Base-by-base conservation (phyloP, 2,329 filamentous ascomycete species). In the Ophiostoma quercus region DNA sequence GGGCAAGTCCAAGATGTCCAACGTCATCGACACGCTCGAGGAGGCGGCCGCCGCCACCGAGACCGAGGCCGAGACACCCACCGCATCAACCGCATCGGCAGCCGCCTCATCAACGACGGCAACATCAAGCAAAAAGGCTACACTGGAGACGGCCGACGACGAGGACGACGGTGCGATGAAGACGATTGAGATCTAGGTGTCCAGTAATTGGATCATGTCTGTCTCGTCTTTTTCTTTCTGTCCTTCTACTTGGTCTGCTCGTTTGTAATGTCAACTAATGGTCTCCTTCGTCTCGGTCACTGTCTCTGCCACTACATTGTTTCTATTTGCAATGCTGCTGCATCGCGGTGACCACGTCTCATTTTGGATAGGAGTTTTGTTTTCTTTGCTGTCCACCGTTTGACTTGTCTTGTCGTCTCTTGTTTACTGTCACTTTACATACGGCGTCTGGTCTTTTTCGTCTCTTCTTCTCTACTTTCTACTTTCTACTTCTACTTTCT, bases 111-210 rank as follows among this genome's bases (percentile, higher is more conserved):
- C 60, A 7, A 37, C 60, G 54, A 25, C 54, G 19, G 47, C 47
- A 22, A 19, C 51, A 22, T 14, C 60, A n/a, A 65, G 62, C 62
- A 65, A 65, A 65, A 54, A 62, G 47, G 3, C 41, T 1, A 67
- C 34, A 7, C n/a, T 34, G 12, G 66, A 22, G 12, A 67, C 22
- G 39, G 19, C 41, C 14, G 41, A 22, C 25, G 67, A 68, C 54
- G 67, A 60, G 8, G 51, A 37, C 6, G 67, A 62, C 2, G 67
- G 41, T n/a, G 67, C 32, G 12, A 68, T 68, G 67, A 68, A 68
- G 54, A 68, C 67, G 67, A 68, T 68, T 68, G 67, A 60, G 47
- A 68, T 68, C 11, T 47, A 47, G 43, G 16, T 6, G 43, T 47
- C 4, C 16, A 47, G 2, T n/a, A n/a, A 19, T 66, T 63, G 57